Evolutionary conservation across 192 early-diverging fungal genomes (phyloP), one percentile per base, ranked within the genome.

Genomic region (Phlyctochytrium bullatum): DNA sequence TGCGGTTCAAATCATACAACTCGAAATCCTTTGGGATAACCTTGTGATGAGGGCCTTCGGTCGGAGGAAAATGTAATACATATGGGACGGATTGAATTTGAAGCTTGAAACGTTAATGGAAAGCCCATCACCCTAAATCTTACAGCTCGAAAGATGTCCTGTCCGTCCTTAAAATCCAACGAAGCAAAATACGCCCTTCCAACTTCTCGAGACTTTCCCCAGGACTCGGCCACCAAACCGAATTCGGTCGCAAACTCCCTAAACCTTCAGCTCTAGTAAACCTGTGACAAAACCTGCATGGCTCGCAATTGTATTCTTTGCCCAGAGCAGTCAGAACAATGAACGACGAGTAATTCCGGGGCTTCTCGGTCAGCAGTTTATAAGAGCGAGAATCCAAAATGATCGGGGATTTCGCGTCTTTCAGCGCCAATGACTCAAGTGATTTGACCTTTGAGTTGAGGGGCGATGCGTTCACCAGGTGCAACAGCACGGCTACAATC

Each of bases 261-360:
- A 60, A 10, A 31, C 35, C 36, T 28, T 25, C 3, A 57, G 54
- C 25, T n/a, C n/a, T n/a, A n/a, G n/a, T n/a, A n/a, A n/a, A n/a
- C n/a, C n/a, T n/a, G n/a, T n/a, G n/a, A n/a, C 47, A 58, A 64
- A 83, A 90, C 91, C 75, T 83, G 83, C 91, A 93, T 24, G 89
- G 89, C n/a, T 60, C 63, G 67, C 91, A 93, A 25, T 84, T 71
- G 70, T 88, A 83, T 60, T 84, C 78, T 1, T 78, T 66, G 10
- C 78, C 78, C 16, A 87, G 61, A 3, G 91, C 88, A 29, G 91
- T 91, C 31, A 93, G 72, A 25, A 89, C 66, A 17, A 89, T 75
- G 52, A 87, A 78, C 30, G 90, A 51, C 24, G 86, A 84, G 69
- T 88, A 93, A 75, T 91, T 87, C 10, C 91, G 64, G 14, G 88